These are phyloP conservation scores for Suhomyces sp. DNA, from an alignment of 805 yeast species.

Conservation along the genomic window DNA sequence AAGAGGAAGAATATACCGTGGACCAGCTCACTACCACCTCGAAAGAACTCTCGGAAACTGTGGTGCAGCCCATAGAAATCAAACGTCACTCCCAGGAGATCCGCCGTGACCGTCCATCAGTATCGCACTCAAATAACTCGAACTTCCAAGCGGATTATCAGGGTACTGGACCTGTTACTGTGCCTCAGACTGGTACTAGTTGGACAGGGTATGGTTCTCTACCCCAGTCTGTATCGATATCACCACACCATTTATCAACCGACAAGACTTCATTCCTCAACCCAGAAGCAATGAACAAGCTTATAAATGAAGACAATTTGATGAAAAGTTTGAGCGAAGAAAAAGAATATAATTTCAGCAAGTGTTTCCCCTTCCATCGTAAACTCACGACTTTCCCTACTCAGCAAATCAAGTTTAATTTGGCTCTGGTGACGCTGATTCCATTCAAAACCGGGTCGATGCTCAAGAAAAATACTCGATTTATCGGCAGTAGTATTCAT, in stretches of 20 bases:
- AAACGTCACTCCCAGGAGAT: constrained; percentile 3
- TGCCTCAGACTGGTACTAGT: neutral
- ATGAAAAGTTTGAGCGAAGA: constrained; percentile 27
- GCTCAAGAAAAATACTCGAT: constrained; percentile 26
- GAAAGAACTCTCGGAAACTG: neutral
- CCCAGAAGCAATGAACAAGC: constrained; percentile 11
- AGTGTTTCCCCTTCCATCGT: constrained; percentile 81
- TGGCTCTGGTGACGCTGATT: constrained; percentile 18
- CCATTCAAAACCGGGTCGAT: constrained; percentile 22
- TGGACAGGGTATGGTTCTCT: neutral
- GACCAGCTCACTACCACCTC: neutral
- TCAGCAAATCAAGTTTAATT: constrained; percentile 46
- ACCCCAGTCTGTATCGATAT: neutral
- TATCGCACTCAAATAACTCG: neutral
- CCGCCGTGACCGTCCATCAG: neutral
- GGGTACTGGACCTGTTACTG: neutral
- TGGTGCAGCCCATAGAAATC: constrained; percentile 12
- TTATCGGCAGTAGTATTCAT: constrained; percentile 29
- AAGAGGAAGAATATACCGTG: constrained; percentile 25
- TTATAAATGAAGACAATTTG: constrained; percentile 16
- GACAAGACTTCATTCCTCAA: constrained; percentile 2
- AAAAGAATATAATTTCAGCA: constrained; percentile 67
- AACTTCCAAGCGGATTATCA: neutral
- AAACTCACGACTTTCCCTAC: constrained; percentile 51
- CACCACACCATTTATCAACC: neutral